Evolutionary conservation across 768 basidiomycete species (phyloP), one percentile per base, ranked within the genome.

Genomic region (Russula vinacea): DNA sequence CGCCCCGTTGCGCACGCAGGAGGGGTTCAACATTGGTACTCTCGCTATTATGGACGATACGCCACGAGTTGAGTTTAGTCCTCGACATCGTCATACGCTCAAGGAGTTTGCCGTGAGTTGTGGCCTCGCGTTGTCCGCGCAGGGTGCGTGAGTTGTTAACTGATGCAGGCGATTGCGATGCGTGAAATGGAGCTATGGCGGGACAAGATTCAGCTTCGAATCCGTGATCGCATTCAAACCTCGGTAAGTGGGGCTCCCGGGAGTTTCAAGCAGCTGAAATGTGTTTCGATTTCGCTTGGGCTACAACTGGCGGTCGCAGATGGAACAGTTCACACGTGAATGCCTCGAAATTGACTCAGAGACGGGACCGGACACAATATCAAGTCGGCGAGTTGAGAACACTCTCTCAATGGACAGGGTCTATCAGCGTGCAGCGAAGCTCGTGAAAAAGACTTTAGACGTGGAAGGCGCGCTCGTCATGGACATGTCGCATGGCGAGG

Each of bases 271-370:
- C 26, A 29, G 57, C 29, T 9, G 19, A 22, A 8, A n/a, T 19
- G 4, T 10, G 10, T 47, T 10, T 33, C 35, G 6, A 54, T 49
- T 53, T 39, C 39, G 16, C 3, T 60, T 29, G n/a, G 40, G 52
- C 50, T 56, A 29, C 35, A 19, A 52, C 13, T 29, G 13, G 55
- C 24, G 50, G 22, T 65, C 44, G 14, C 69, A 91, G 85, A 96
- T 98, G 94, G 94, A 98, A 73, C 85, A 91, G 68, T 97, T 98
- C 72, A 95, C 91, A 57, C 85, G 95, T 24, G 94, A 98, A 74
- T 95, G 92, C 70, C 82, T 98, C 29, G 94, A 96, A 73, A 90
- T 94, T 67, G 93, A 96, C 73, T 82, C 80, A 42, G 83, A 85
- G 60, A 65, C 76, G 68, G 74, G 80, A 58, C 71, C 78, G 55